Evolutionary conservation across 1,139 yeast genomes (phyloP), one percentile per base, ranked within the genome.

Genomic region (Wickerhamomyces sp.): DNA sequence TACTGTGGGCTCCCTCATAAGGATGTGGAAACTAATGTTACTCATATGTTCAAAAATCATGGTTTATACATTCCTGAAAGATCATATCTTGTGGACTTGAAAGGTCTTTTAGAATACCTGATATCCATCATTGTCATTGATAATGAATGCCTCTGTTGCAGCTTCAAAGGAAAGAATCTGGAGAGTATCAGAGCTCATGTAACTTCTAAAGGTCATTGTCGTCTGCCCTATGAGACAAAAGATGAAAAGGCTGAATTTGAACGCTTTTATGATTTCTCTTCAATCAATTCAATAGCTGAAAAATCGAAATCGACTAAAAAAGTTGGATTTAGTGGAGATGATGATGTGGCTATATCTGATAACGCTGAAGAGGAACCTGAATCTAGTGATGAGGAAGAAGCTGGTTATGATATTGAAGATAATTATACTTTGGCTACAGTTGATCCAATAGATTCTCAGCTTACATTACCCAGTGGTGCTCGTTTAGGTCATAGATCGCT

Each of bases 111-210:
- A 31, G 64, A 68, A 7, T 88, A 87, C 54, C 64, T 94, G 43
- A 88, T 85, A 20, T 95, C 89, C 51, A 83, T 85, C 55, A 78
- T 92, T 45, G 88, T 95, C 12, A 72, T 83, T 35, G 97, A 97
- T 33, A 82, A 85, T 53, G 78, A 85, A 52, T 92, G 99, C 61
- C 64, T 92, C 37, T 76, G 81, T 37, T 92, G 99, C 61, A 70
- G 70, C 36, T 94, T 82, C 60, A 89, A 87, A 61, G 97, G 97
- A 7, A 75, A 76, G 50, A 78, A 80, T 41, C 60, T 90, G 28
- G 95, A 87, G 56, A 87, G 96, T 42, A 92, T 87, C 7, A 79
- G 97, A 50, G 95, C 89, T 32, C 99, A 92, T 60, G 84, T 90
- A 88, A 57, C 72, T 7, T 74, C 84, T 17, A 92, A 92, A 62